Evolutionary conservation across 1,284 basidiomycete species (phyloP).

Genomic region (Pisolithus thermaeus): DNA sequence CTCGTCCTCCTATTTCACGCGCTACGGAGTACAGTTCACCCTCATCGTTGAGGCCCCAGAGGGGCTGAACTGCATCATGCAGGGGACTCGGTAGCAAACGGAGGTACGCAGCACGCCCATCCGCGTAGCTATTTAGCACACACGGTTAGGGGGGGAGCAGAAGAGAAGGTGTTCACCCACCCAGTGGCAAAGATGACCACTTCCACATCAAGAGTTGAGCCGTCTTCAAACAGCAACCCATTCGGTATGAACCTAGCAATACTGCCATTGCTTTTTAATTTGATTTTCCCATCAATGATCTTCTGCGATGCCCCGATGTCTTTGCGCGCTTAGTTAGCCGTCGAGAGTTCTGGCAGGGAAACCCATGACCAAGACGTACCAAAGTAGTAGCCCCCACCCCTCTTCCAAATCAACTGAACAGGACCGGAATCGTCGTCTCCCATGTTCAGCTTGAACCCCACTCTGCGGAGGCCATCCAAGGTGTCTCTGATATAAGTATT

Average conservation of each 20-base stretch:
- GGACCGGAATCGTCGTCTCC: conserved; percentile 51
- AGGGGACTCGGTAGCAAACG: conserved; percentile 28
- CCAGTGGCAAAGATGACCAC: conserved; percentile 53
- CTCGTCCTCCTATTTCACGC: conserved; percentile 46
- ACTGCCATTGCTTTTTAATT: conserved; percentile 60
- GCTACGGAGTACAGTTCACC: conserved; percentile 38
- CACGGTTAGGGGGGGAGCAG: not conserved
- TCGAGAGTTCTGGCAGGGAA: not conserved
- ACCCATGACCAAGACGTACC: conserved; percentile 42
- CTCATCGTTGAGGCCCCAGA: conserved; percentile 44
- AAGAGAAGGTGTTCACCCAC: not conserved
- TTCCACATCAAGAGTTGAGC: conserved; percentile 58
- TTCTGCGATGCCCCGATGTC: conserved; percentile 62
- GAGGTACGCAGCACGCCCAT: conserved; percentile 16
- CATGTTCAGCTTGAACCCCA: conserved; percentile 54
- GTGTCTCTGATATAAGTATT: conserved; percentile 37
- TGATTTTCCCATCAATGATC: conserved; percentile 70
- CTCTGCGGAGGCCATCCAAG: conserved; percentile 48
- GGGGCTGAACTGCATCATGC: conserved; percentile 31
- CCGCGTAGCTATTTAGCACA: conserved; percentile 47
- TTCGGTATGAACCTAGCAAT: conserved; percentile 50
- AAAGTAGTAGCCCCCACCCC: conserved; percentile 40
- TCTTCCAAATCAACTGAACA: conserved; percentile 24
- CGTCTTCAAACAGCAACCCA: conserved; percentile 60
- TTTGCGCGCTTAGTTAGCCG: conserved; percentile 5